Conservation (phyloP, 148 eudicot genomes). For the Camellia lanceoleosa region DNA sequence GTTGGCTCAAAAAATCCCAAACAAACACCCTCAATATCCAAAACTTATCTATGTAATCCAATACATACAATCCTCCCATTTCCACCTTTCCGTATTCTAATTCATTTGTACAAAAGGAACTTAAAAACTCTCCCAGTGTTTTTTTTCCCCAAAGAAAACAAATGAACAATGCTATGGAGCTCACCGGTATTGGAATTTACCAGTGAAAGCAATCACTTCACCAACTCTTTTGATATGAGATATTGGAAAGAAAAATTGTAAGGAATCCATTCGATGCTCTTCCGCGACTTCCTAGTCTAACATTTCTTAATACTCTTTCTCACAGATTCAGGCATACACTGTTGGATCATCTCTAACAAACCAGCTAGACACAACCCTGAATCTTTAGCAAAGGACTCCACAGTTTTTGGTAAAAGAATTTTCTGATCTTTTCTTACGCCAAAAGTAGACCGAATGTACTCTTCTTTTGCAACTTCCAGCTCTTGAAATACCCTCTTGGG, state of each 20-base stretch:
- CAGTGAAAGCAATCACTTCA: conserved; percentile 27
- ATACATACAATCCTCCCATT: no score
- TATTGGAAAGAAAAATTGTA: conserved; percentile 77
- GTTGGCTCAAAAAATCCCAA: no score
- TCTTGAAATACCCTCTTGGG: conserved; percentile 74
- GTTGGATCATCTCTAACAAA: conserved; percentile 72
- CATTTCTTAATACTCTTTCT: conserved; percentile 68
- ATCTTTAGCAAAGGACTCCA: conserved; percentile 78
- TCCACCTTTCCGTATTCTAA: no score
- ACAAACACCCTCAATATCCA: no score
- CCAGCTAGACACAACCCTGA: conserved; percentile 56
- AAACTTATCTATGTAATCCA: no score
- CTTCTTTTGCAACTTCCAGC: conserved; percentile 86
- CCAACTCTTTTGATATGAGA: conserved; percentile 31
- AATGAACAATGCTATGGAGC: no score
- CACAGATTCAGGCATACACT: conserved; percentile 66
- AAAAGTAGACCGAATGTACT: conserved; percentile 5
- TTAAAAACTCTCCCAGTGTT: not conserved
- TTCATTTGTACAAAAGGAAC: no score
- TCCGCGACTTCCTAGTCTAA: conserved; percentile 50
- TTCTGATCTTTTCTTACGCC: conserved; percentile 26
- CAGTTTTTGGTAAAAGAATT: conserved; percentile 62
- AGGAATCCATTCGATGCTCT: conserved; percentile 75
- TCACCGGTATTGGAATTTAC: not conserved
- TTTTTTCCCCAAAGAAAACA: no score